Evolutionary conservation across 1,139 yeast species (phyloP).

Genomic region (Petasospora fabianii): DNA sequence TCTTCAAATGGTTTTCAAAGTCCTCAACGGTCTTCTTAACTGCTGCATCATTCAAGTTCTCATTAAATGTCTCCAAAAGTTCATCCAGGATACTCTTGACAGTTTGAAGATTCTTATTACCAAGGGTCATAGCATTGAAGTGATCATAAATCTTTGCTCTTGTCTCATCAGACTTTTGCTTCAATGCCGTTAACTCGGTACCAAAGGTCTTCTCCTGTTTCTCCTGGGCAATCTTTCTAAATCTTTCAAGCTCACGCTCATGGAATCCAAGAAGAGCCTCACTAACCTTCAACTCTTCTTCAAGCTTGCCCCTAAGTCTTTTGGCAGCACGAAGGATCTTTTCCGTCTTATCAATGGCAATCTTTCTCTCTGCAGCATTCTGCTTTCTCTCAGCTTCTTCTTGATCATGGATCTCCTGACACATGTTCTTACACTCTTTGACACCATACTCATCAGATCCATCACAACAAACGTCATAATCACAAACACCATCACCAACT

Average conservation of each 20-base stretch:
- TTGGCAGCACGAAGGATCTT: conserved; percentile 28
- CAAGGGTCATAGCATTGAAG: conserved; percentile 23
- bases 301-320: conserved; percentile 25
- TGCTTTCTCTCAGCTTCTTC: conserved; percentile 32
- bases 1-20: conserved; percentile 14
- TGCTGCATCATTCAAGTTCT: conserved; percentile 34
- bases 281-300: conserved; percentile 23
- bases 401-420: conserved; percentile 44
- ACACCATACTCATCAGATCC: conserved; percentile 77
- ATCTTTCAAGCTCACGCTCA: conserved; percentile 13
- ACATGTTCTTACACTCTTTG: conserved; percentile 53
- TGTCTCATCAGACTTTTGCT: conserved; percentile 18
- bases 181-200: conserved; percentile 15
- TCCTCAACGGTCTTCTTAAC: conserved; percentile 32
- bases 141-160: conserved; percentile 15
- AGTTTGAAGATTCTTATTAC: conserved; percentile 25
- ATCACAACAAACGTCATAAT: conserved; percentile 86
- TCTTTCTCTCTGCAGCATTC: conserved; percentile 19
- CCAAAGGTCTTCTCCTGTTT: conserved; percentile 14
- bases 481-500: conserved; percentile 91
- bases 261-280: conserved; percentile 15
- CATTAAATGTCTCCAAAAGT: conserved; percentile 29
- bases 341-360: conserved; percentile 24
- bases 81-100: conserved; percentile 27
- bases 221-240: conserved; percentile 9